Evolutionary conservation across 768 basidiomycete genomes (phyloP), one percentile per base, ranked within the genome.

Genomic region (Tephrocybe sp.): DNA sequence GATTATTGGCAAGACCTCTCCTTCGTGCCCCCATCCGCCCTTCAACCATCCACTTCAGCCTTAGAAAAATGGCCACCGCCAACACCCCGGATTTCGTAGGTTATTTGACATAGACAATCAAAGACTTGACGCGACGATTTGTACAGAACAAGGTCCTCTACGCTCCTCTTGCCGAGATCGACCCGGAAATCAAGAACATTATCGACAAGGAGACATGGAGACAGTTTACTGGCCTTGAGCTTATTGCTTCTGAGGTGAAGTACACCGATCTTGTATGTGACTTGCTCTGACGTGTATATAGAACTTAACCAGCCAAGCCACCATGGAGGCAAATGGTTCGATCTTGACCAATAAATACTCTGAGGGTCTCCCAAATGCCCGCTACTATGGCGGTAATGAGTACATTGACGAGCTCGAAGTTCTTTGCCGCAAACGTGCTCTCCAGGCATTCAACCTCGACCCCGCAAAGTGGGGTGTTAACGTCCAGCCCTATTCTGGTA

Each of bases 311-410:
- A 93, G 92, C 62, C 80, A 84, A 62, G 93, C 96, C 20, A 86
- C 91, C 46, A 95, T 98, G 88, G 91, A 98, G 72, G 96, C 95
- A 57, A 98, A 98, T 72, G 97, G 97, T 44, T 98, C 96, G 49
- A 95, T 99, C 68, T 71, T 98, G 66, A 98, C 96, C 67, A 97
- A 97, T 84, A 98, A 98, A 75, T 97, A 97, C 79, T 98, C 97
- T 17, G 97, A 98, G 73, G 97, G 97, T 77, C 91, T 98, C 42
- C 97, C 97, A n/a, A 84, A 83, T 49, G 95, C 94, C 39, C 87
- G 95, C 52, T 97, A 97, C 74, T 98, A 96, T 60, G 94, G 93
- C 62, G 96, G 96, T 51, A 99, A 98, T 75, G 97, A 98, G 72
- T 88, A 88, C 75, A 89, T 98, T 60, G 97, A 98, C 65, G 92